phyloP scores from a whole-genome alignment of 352 stramenopile species.

The Globisporangium abappressorium region DNA sequence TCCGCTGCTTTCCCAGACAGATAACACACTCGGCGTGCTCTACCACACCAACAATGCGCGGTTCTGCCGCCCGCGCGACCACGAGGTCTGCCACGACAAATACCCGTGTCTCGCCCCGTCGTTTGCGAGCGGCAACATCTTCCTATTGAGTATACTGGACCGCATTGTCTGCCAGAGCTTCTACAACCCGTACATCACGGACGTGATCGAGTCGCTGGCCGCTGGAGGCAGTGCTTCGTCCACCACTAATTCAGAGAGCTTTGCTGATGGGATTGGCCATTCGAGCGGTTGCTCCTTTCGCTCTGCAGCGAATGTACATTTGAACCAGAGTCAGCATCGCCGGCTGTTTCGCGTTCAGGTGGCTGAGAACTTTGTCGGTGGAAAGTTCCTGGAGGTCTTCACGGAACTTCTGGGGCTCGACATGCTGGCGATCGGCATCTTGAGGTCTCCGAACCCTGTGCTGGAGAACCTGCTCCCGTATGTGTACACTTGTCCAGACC shows the following conservation, averaged over 20 bases:
- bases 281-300: not conserved
- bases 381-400: conserved; percentile 45
- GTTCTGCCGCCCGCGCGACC: conserved; percentile 51
- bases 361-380: conserved; percentile 34
- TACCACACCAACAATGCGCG: conserved; percentile 45
- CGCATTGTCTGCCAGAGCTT: conserved; percentile 73
- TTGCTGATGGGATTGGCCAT: too few species aligned
- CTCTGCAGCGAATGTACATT: not conserved
- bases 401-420: conserved; percentile 37
- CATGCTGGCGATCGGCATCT: conserved; percentile 49
- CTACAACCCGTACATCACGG: conserved; percentile 76
- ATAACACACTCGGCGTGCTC: conserved; percentile 43
- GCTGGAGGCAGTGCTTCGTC: conserved; percentile 21
- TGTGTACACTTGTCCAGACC: conserved; percentile 58
- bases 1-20: not conserved
- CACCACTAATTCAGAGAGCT: not conserved
- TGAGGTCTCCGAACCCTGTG: conserved; percentile 30
- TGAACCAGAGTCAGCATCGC: not conserved
- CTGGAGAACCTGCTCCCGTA: conserved; percentile 62
- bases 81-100: conserved; percentile 37
- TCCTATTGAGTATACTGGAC: conserved; percentile 58
- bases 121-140: conserved; percentile 51
- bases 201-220: conserved; percentile 51
- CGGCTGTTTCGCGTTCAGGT: conserved; percentile 40
- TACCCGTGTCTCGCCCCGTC: conserved; percentile 51